These are phyloP conservation scores for Andrographis paniculata DNA, from an alignment of 305 asterid species.

Conservation along the genomic window DNA sequence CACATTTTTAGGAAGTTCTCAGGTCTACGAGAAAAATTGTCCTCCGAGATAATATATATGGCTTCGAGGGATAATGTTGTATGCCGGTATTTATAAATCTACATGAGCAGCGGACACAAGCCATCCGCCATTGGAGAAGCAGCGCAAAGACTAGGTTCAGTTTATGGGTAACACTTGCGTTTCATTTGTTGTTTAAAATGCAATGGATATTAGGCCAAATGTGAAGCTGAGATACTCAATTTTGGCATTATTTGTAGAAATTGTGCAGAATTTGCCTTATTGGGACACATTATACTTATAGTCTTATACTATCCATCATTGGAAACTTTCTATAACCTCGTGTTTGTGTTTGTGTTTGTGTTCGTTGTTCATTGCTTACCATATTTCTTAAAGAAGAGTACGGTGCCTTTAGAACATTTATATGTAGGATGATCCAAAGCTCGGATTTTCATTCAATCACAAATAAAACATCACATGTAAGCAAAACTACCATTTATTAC, in stretches of 20 bases:
- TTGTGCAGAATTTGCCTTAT: too few relatives aligned
- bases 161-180: conserved; percentile 1
- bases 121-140: conserved; percentile 1
- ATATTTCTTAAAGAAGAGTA: too few relatives aligned
- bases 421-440: too few relatives aligned
- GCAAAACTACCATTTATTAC: background rate
- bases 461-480: background rate
- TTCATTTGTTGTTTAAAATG: conserved; percentile 6
- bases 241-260: background rate
- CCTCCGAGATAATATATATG: background rate
- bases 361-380: too few relatives aligned
- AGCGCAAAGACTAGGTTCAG: conserved; percentile 3
- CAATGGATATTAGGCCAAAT: conserved; percentile 13
- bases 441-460: too few relatives aligned
- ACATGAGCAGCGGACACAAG: too few relatives aligned
- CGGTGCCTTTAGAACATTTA: too few relatives aligned
- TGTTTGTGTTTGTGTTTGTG: too few relatives aligned
- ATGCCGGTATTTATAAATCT: conserved; percentile 6
- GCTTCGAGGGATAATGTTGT: conserved; percentile 5
- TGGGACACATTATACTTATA: too few relatives aligned
- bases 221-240: conserved; percentile 16
- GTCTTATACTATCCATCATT: too few relatives aligned
- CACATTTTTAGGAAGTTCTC: background rate
- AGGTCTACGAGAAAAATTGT: conserved; percentile 6
- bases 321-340: too few relatives aligned